These are phyloP conservation scores for Russula brevipes DNA, from an alignment of 768 basidiomycete species.

Conservation along the genomic window DNA sequence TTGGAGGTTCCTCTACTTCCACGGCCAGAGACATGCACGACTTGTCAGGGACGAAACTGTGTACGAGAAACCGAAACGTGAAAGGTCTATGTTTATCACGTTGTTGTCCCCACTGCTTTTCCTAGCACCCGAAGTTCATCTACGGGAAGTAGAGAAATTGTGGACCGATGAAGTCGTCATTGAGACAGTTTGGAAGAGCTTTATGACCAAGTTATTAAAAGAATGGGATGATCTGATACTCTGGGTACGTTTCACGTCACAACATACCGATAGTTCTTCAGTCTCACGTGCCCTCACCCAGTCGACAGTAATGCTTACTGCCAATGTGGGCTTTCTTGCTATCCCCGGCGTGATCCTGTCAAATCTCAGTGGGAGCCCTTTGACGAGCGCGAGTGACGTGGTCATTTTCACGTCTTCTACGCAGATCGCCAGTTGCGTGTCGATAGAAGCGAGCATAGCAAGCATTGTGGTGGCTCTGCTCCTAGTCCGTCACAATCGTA, in stretches of 20 bases:
- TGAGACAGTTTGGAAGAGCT: constrained; percentile 9
- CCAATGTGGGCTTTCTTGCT: constrained; percentile 35
- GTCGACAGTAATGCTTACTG: constrained; percentile 34
- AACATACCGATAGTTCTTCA: too few species aligned
- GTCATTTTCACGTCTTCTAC: not conserved
- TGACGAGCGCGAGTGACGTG: not conserved
- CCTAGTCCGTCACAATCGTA: not conserved
- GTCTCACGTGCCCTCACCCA: not conserved
- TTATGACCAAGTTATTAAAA: constrained; percentile 3
- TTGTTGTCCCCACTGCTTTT: constrained; percentile 21
- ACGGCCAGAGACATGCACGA: constrained; percentile 20
- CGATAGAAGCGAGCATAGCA: constrained; percentile 2
- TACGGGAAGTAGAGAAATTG: constrained; percentile 18
- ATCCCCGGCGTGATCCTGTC: constrained; percentile 30
- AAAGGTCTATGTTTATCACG: constrained; percentile 17
- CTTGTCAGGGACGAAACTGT: constrained; percentile 11
- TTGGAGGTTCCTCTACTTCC: constrained; percentile 21
- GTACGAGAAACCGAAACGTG: not conserved
- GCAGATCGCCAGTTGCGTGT: not conserved
- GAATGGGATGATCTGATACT: constrained; percentile 22
- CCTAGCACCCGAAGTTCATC: constrained; percentile 20
- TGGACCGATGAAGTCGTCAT: constrained; percentile 20
- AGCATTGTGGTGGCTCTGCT: constrained; percentile 1
- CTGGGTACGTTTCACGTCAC: not conserved
- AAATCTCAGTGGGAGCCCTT: not conserved